Evolutionary conservation across 1,284 basidiomycete genomes (phyloP).

Genomic region (Leccinum griseonigrum): DNA sequence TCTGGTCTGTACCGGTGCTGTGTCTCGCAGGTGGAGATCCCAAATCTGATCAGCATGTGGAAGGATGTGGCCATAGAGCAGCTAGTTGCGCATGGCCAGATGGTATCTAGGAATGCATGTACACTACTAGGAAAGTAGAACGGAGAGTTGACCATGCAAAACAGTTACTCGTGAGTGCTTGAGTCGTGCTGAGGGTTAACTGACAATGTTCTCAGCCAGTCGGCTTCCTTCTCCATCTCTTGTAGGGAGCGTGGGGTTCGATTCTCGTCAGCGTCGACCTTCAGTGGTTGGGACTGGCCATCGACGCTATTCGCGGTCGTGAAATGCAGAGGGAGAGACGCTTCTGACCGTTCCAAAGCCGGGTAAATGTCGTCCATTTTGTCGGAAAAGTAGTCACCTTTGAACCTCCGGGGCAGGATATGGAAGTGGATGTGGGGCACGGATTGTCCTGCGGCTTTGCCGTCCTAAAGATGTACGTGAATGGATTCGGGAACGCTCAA

Average conservation of each 20-base stretch:
- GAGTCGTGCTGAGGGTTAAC: slow-evolving; percentile 4
- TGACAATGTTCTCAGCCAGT: slow-evolving; percentile 60
- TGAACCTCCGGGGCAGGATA: slow-evolving; percentile 72
- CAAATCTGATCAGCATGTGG: slow-evolving; percentile 7
- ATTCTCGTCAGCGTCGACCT: slow-evolving; percentile 70
- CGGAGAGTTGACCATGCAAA: neutral
- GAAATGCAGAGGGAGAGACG: slow-evolving; percentile 43
- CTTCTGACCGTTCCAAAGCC: slow-evolving; percentile 67
- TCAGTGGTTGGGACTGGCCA: slow-evolving; percentile 37
- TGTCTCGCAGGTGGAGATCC: slow-evolving; percentile 27
- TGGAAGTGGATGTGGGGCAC: slow-evolving; percentile 93
- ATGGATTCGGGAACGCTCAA: neutral
- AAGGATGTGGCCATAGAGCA: neutral
- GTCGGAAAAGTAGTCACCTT: slow-evolving; percentile 63
- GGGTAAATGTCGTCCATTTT: slow-evolving; percentile 82
- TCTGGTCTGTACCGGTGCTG: slow-evolving; percentile 22
- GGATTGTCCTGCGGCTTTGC: slow-evolving; percentile 80
- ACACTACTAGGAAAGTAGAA: slow-evolving; percentile 9
- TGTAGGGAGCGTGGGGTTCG: slow-evolving; percentile 61
- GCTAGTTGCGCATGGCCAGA: slow-evolving; percentile 18
- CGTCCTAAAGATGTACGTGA: slow-evolving; percentile 60
- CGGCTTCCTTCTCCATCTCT: slow-evolving; percentile 79
- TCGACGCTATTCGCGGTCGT: slow-evolving; percentile 20
- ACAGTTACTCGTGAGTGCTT: neutral
- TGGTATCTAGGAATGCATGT: slow-evolving; percentile 18